These are phyloP conservation scores for Fragaria vesca DNA, from an alignment of 306 rosid genomes.

Conservation along the genomic window DNA sequence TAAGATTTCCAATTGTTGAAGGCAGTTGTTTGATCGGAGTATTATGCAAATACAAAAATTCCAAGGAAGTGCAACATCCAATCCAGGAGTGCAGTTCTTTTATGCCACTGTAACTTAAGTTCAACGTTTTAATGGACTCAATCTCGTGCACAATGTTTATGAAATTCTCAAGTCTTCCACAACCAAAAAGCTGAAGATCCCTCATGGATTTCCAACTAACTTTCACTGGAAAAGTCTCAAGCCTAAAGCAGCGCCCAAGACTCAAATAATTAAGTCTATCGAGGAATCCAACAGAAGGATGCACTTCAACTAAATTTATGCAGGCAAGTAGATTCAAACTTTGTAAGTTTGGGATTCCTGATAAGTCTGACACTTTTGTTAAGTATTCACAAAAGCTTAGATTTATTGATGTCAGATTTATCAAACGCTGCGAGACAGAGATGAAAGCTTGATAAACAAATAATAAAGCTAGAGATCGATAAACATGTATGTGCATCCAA, in stretches of 20 bases:
- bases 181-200: neutral
- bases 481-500: too few relatives aligned
- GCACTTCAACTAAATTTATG: neutral
- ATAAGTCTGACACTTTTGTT: neutral
- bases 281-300: neutral
- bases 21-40: neutral
- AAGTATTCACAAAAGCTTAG: neutral
- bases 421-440: neutral
- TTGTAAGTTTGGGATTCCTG: neutral
- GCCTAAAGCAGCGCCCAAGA: neutral
- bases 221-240: neutral
- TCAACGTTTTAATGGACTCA: neutral
- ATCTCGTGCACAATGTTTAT: neutral
- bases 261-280: neutral
- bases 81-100: neutral
- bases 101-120: neutral
- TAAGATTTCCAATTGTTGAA: neutral
- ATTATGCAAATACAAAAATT: rapidly evolving
- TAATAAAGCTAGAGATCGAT: neutral
- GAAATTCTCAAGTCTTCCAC: neutral
- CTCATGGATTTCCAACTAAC: neutral
- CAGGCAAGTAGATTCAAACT: rapidly evolving
- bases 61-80: neutral
- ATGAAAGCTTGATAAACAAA: neutral
- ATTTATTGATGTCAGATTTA: neutral